These are phyloP conservation scores for Xerophyta viscosa DNA, from an alignment of 106 monocot genomes.

Conservation along the genomic window DNA sequence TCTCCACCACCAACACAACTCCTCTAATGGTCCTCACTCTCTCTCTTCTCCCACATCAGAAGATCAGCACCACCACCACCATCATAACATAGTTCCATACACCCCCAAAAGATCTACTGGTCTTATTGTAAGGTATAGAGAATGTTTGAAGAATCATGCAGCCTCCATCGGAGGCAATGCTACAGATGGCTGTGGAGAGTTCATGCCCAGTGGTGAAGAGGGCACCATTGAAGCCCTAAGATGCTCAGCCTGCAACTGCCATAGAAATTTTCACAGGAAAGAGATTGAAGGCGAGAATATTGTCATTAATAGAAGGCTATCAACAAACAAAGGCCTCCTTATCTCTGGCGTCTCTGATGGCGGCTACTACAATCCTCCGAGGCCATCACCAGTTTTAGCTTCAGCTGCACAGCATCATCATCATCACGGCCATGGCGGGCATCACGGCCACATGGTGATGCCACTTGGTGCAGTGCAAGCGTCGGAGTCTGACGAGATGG, in stretches of 20 bases:
- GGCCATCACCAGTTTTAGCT: too few relatives aligned
- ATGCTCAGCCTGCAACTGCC: conserved; percentile 43
- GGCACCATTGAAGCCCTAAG: conserved; percentile 40
- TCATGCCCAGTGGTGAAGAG: conserved; percentile 51
- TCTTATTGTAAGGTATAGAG: conserved; percentile 27
- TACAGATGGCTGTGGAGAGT: conserved; percentile 48
- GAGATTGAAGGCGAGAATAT: conserved; percentile 23
- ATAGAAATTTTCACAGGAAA: conserved; percentile 34
- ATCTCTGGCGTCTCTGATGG: too few relatives aligned
- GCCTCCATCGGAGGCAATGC: conserved; percentile 45
- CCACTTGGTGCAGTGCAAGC: conserved; percentile 10
- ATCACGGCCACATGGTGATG: conserved; percentile 1
- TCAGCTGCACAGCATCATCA: too few relatives aligned
- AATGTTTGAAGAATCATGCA: conserved; percentile 50
- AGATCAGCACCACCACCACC: conserved; percentile 11
- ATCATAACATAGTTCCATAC: neutral
- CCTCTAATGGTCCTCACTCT: conserved; percentile 6
- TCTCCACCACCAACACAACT: too few relatives aligned
- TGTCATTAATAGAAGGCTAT: too few relatives aligned
- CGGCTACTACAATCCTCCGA: too few relatives aligned
- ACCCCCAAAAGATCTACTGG: conserved; percentile 2
- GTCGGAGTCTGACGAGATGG: conserved; percentile 20
- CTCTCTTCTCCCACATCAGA: conserved; percentile 7
- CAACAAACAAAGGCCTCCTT: too few relatives aligned
- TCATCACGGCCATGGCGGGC: conserved; percentile 1